These are phyloP conservation scores for Wallacemonas sp. DNA, from an alignment of 208 protist species.

Conservation along the genomic window DNA sequence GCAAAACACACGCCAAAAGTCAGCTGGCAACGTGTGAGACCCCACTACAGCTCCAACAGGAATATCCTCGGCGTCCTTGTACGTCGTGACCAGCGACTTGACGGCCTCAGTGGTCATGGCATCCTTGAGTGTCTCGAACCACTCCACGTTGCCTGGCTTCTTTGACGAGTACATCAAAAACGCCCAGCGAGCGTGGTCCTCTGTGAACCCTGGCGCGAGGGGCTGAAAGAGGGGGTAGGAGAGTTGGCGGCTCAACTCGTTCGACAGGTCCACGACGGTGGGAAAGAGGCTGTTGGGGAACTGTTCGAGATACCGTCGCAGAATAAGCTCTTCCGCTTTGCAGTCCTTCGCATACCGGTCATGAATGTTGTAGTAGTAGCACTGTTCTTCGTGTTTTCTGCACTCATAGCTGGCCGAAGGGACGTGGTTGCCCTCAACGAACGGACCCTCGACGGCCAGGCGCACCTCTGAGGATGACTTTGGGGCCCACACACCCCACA, in stretches of 20 bases:
- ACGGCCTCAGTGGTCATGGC: conserved; percentile 47
- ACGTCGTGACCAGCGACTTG: conserved; percentile 33
- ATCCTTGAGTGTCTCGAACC: conserved; percentile 45
- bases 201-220: conserved; percentile 59
- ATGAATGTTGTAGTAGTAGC: conserved; percentile 94
- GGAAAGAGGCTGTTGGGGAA: conserved; percentile 19
- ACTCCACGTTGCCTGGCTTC: conserved; percentile 24
- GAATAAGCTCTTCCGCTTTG: conserved; percentile 76
- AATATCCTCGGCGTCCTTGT: conserved; percentile 37
- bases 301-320: conserved; percentile 53
- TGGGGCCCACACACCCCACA: conserved; percentile 93
- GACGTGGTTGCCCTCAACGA: conserved; percentile 22
- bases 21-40: conserved; percentile 31
- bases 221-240: conserved; percentile 69
- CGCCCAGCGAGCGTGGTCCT: conserved; percentile 69
- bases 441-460: conserved; percentile 76
- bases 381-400: conserved; percentile 90
- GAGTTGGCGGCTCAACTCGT: conserved; percentile 54
- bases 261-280: conserved; percentile 41
- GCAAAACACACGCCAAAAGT: conserved; percentile 73
- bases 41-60: conserved; percentile 40
- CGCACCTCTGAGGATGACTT: conserved; percentile 95
- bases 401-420: conserved; percentile 71
- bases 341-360: conserved; percentile 86
- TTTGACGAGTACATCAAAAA: conserved; percentile 63